Conservation (phyloP, 257 asterid genomes). For the Voacanga thouarsii region DNA sequence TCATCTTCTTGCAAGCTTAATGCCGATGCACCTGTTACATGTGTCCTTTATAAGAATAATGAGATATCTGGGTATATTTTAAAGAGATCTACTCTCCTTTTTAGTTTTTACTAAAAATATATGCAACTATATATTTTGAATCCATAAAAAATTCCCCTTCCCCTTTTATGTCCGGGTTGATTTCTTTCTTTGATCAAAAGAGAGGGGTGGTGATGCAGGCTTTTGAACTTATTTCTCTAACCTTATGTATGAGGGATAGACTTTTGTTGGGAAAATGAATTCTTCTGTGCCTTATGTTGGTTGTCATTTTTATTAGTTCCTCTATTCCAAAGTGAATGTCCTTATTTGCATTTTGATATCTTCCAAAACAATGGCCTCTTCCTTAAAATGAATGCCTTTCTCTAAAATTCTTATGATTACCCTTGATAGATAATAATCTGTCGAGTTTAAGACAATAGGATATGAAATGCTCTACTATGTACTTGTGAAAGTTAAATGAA, state of each 20-base stretch:
- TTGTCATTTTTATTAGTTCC: neutral
- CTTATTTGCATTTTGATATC: neutral
- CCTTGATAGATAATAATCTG: neutral
- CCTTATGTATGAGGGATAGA: neutral
- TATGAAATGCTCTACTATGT: neutral
- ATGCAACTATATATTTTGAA: neutral
- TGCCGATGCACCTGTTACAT: neutral
- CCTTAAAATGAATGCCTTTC: neutral
- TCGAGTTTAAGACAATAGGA: no score
- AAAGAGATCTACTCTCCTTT: neutral
- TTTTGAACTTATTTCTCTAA: neutral
- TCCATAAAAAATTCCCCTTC: neutral
- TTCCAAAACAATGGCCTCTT: neutral
- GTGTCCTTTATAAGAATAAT: neutral
- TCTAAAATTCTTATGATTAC: neutral
- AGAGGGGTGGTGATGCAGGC: neutral
- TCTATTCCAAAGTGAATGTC: neutral
- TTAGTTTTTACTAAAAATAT: neutral
- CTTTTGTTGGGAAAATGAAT: neutral
- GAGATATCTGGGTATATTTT: neutral
- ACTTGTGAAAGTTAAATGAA: neutral
- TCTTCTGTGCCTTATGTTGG: neutral
- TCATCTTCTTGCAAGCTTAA: neutral
- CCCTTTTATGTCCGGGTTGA: neutral
- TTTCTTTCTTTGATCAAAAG: neutral